phyloP scores from a whole-genome alignment of 352 stramenopile species.

The Phytophthora megakarya region DNA sequence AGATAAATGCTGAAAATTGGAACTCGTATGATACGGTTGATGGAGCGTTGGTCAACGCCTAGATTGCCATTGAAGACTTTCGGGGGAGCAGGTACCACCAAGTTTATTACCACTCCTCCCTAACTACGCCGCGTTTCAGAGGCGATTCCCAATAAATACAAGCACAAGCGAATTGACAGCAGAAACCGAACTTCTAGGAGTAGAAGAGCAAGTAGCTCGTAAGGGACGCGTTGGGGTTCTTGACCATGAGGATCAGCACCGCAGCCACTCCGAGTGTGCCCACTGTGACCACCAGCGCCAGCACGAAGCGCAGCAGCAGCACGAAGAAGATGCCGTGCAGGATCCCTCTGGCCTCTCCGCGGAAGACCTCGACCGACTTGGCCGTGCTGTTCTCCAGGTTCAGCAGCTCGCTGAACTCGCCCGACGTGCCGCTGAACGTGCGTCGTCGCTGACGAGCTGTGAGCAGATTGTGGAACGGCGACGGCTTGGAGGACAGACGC shows the following conservation, averaged over 20 bases:
- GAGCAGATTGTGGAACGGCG: slow-evolving; percentile 30
- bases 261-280: slow-evolving; percentile 38
- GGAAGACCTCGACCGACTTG: slow-evolving; percentile 66
- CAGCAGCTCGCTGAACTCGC: slow-evolving; percentile 40
- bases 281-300: slow-evolving; percentile 45
- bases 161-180: slow-evolving; percentile 1
- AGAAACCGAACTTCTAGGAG: slow-evolving; percentile 19
- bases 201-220: slow-evolving; percentile 43
- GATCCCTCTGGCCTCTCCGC: slow-evolving; percentile 57
- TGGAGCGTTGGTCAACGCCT: neutral
- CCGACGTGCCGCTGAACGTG: slow-evolving; percentile 37
- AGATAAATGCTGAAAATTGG: slow-evolving; percentile 18
- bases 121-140: neutral
- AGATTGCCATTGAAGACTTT: no score
- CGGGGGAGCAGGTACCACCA: no score
- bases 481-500: slow-evolving; percentile 17
- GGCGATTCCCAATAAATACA: slow-evolving; percentile 34
- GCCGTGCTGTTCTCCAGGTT: slow-evolving; percentile 52
- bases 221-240: slow-evolving; percentile 39
- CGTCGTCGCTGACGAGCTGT: slow-evolving; percentile 29
- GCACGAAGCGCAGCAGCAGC: slow-evolving; percentile 57
- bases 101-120: neutral
- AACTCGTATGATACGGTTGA: neutral
- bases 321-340: slow-evolving; percentile 67
- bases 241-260: slow-evolving; percentile 43